A percentile compares a stretch with the other conserved stretches of the same genome.
Conservation (phyloP, 2,329 filamentous ascomycete species). For the Saccharata proteae region DNA sequence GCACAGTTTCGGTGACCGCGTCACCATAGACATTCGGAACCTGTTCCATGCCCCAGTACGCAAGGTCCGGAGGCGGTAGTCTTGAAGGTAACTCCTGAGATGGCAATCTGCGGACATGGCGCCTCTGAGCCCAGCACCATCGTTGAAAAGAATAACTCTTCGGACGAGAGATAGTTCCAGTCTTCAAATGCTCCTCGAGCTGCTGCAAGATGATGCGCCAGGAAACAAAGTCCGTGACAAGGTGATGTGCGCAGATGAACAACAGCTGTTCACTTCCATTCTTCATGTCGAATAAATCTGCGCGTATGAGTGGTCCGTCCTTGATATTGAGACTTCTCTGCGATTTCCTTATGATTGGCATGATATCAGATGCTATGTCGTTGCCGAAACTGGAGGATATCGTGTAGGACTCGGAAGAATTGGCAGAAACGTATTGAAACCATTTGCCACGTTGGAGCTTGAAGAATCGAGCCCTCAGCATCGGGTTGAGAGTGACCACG, state of each 20-base stretch:
- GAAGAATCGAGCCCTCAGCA: slow-evolving; percentile 21
- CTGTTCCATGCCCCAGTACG: slow-evolving; percentile 28
- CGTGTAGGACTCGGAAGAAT: slow-evolving; percentile 17
- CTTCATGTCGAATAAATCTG: slow-evolving; percentile 29
- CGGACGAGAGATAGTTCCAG: slow-evolving; percentile 14
- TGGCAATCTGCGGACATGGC: slow-evolving; percentile 17
- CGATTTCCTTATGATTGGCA: neutral
- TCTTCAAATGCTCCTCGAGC: slow-evolving; percentile 20
- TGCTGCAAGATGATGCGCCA: slow-evolving; percentile 28
- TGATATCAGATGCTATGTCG: neutral
- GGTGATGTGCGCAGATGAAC: slow-evolving; percentile 25
- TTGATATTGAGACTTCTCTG: slow-evolving; percentile 22
- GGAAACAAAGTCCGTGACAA: slow-evolving; percentile 26
- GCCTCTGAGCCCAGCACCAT: slow-evolving; percentile 22
- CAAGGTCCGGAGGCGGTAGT: slow-evolving; percentile 17
- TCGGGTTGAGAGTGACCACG: slow-evolving; percentile 19
- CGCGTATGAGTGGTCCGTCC: slow-evolving; percentile 27
- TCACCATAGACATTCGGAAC: slow-evolving; percentile 22
- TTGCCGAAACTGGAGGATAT: slow-evolving; percentile 8
- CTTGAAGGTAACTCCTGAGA: slow-evolving; percentile 14
- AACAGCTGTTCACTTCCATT: slow-evolving; percentile 10
- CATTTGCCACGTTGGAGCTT: slow-evolving; percentile 14
- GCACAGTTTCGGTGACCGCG: slow-evolving; percentile 18
- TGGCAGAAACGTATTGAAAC: slow-evolving; percentile 22
- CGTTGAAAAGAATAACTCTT: slow-evolving; percentile 24